These are phyloP conservation scores for Phylloporus arenicola DNA, from an alignment of 768 basidiomycete genomes.

Conservation along the genomic window DNA sequence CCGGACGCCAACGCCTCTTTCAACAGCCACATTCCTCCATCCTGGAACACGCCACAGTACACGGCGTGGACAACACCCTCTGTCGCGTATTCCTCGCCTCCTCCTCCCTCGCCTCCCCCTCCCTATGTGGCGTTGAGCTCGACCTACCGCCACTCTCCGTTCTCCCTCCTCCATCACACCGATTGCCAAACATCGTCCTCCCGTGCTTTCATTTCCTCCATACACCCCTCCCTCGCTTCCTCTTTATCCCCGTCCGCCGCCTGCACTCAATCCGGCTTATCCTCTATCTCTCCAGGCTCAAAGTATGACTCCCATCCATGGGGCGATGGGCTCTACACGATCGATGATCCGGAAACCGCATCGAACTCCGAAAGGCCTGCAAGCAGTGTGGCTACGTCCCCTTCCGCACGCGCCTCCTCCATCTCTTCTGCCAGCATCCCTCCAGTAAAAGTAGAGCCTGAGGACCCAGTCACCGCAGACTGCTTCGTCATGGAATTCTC, in stretches of 20 bases:
- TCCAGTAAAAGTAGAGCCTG: constrained; percentile 30
- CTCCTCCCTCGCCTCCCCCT: constrained; percentile 18
- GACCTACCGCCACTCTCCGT: constrained; percentile 23
- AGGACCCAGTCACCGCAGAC: constrained; percentile 22
- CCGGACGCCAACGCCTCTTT: constrained; percentile 15
- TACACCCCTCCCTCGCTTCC: constrained; percentile 14
- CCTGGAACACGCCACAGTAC: constrained; percentile 20
- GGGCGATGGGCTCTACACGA: constrained; percentile 30
- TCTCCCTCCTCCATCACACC: constrained; percentile 16
- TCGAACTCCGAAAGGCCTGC: constrained; percentile 32
- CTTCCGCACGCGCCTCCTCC: constrained; percentile 33
- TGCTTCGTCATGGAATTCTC: constrained; percentile 36
- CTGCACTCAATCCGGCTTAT: constrained; percentile 10
- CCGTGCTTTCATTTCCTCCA: constrained; percentile 12
- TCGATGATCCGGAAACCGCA: constrained; percentile 30
- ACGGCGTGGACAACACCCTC: constrained; percentile 13
- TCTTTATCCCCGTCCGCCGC: constrained; percentile 14
- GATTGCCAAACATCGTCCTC: constrained; percentile 19
- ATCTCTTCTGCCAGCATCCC: constrained; percentile 26
- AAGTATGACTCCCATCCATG: constrained; percentile 26
- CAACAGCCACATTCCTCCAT: constrained; percentile 4
- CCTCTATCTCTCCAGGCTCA: constrained; percentile 9
- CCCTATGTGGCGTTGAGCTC: constrained; percentile 18
- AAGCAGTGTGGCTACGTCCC: constrained; percentile 32
- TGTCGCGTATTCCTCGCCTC: constrained; percentile 19